Base-by-base conservation (phyloP, 2,329 filamentous ascomycete species). In the Sclerotinia glacialis region DNA sequence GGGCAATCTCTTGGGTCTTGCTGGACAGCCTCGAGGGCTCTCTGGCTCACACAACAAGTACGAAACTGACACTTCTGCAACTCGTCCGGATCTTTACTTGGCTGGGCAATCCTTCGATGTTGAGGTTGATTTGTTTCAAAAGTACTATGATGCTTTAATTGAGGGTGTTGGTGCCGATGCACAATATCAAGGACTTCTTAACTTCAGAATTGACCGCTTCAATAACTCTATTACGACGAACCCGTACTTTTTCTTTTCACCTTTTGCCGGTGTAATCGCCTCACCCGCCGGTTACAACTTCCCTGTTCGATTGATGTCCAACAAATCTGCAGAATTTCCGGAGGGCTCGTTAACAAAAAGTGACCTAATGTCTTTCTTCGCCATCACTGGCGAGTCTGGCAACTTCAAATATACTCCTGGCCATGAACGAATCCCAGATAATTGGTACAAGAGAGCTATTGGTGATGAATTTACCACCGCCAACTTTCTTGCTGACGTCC, bases 221-320 rank as follows among this genome's bases (percentile, higher is more conserved):
- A 60, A 60, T 26, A 37, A 49, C 44, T 60, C 44, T 21, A 60
- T 49, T 18, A 26, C 28, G 34, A 60, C 56, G 34, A 86, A 86
- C 71, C 82, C 83, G 0, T 77, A 82, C 58, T 85, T 84, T 73
- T 86, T 83, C 75, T 84, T 82, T 62, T 82, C 82, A 0, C 71
- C 70, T 3, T 71, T 73, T 49, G 58, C 67, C 7, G 71, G 71
- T 37, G 71, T 72, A 7, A 11, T 64, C 4, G 71, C 71, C 12
- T 68, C 69, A 34, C 68, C 69, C 5, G 71, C 71, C 44, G 69
- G 69, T 3, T 74, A 69, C 55, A 70, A 66, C 14, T 73, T 74
- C 46, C 72, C 71, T 47, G 71, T 71, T 62, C 70, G 71, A 34
- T 71, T 72, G 56, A 71, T 72, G 69, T 66, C 64, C 8, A 74